Evolutionary conservation across 2,329 filamentous ascomycete species (phyloP), one percentile per base, ranked within the genome.

Genomic region (Colletotrichum somersetense): DNA sequence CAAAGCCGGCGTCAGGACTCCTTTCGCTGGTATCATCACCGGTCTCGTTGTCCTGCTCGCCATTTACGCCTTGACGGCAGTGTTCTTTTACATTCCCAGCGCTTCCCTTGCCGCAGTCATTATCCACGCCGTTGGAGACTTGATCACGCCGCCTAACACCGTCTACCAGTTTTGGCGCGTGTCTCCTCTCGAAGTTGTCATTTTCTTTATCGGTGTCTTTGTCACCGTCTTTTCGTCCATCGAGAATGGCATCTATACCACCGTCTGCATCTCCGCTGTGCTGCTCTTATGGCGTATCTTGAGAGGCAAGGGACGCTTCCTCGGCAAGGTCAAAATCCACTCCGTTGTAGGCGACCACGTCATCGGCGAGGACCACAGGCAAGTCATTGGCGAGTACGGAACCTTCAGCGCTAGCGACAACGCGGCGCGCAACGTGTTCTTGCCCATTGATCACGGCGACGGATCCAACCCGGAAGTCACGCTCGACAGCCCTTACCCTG

Each of bases 91-190:
- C 82, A 98, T 98, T 71, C 94, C 96, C 0, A 93, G 88, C 73
- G 90, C 95, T 6, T 88, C 91, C 4, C 88, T 98, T 2, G 88
- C 95, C 0, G 96, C 91, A 35, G 94, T 98, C 78, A 98, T 98
- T 75, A 97, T 98, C 74, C 96, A 98, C 80, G 96, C 96, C 3
- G 96, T 98, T 2, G 93, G 93, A 70, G 96, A 98, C 79, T 84
- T 99, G 67, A 93, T 98, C 80, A 97, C 95, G 0, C 91, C 94
- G 0, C 96, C 96, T 5, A 95, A 97, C 80, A 95, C 93, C 0
- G 88, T 98, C 16, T 97, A 97, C 81, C 93, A 96, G 77, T 99
- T 98, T 84, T 99, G 96, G 96, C 89, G 91, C 53, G 93, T 97
- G 7, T 96, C 94, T 0, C 96, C 96, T 0, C 79, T 98, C 2